phyloP scores from a whole-genome alignment of 257 asterid genomes.

The Solanum corneliomulleri region DNA sequence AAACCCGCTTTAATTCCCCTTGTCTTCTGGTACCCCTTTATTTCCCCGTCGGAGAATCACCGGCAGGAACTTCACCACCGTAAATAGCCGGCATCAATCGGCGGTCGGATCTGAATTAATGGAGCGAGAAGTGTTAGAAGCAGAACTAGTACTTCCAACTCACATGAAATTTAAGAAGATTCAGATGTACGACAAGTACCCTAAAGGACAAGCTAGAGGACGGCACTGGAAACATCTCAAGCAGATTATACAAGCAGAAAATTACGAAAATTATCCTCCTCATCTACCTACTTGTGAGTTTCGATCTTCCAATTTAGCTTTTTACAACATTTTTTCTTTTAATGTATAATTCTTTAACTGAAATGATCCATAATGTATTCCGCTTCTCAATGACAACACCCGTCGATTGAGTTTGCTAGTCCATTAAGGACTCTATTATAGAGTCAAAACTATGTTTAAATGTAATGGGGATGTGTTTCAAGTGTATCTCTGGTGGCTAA shows the following conservation, averaged over 20 bases:
- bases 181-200: constrained; percentile 86
- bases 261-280: constrained; percentile 60
- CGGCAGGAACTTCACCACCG: background rate
- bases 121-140: constrained; percentile 58
- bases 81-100: background rate
- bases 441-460: background rate
- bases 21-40: background rate
- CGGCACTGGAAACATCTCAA: constrained; percentile 91
- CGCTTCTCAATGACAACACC: background rate
- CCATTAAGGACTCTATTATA: background rate
- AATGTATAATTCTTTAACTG: background rate
- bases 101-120: background rate
- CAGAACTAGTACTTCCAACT: constrained; percentile 68
- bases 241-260: constrained; percentile 84
- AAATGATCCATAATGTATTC: background rate
- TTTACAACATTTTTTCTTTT: background rate
- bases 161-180: constrained; percentile 74
- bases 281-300: constrained; percentile 66
- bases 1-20: background rate
- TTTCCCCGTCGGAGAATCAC: background rate
- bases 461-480: background rate
- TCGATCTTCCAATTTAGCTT: background rate
- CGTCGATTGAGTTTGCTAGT: background rate
- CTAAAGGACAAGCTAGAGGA: constrained; percentile 80
- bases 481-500: background rate